Conservation (phyloP, 208 protist genomes). For the Crithidia fasciculata region DNA sequence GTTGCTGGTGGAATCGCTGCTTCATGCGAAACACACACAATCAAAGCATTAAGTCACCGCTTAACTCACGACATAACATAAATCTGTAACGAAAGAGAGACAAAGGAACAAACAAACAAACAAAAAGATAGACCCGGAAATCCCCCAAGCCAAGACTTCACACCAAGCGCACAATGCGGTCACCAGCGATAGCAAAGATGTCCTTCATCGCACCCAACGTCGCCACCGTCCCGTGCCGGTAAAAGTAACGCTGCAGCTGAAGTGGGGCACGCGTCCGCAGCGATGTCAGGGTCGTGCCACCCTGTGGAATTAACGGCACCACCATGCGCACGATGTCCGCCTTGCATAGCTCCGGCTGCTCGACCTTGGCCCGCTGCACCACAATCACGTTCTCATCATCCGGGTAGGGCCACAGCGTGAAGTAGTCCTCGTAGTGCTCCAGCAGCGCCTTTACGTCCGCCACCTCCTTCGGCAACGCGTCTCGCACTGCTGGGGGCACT, state of each 20-base stretch:
- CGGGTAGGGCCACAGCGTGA: conserved; percentile 73
- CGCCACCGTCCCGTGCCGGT: conserved; percentile 65
- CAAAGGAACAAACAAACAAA: conserved; percentile 4
- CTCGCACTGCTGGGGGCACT: conserved; percentile 67
- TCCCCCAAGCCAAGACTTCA: neutral
- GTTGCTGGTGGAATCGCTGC: too few relatives aligned
- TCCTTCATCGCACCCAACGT: conserved; percentile 67
- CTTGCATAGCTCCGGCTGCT: conserved; percentile 45
- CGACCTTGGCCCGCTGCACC: conserved; percentile 80
- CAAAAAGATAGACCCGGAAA: neutral
- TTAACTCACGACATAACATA: too few relatives aligned
- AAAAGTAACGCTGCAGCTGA: conserved; percentile 79
- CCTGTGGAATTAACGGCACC: conserved; percentile 70
- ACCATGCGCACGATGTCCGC: conserved; percentile 69
- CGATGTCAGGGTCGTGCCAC: conserved; percentile 53
- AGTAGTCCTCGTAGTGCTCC: conserved; percentile 69
- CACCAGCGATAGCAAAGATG: conserved; percentile 64
- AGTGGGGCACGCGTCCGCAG: conserved; percentile 74
- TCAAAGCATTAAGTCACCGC: too few relatives aligned
- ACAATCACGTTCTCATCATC: conserved; percentile 72
- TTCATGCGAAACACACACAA: too few relatives aligned
- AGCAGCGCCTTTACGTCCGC: conserved; percentile 53
- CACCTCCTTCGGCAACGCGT: conserved; percentile 54
- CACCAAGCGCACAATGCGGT: conserved; percentile 73
- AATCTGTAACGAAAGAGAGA: too few relatives aligned